These are phyloP conservation scores for Ephemerocybe angulata DNA, from an alignment of 768 basidiomycete genomes.

Conservation along the genomic window DNA sequence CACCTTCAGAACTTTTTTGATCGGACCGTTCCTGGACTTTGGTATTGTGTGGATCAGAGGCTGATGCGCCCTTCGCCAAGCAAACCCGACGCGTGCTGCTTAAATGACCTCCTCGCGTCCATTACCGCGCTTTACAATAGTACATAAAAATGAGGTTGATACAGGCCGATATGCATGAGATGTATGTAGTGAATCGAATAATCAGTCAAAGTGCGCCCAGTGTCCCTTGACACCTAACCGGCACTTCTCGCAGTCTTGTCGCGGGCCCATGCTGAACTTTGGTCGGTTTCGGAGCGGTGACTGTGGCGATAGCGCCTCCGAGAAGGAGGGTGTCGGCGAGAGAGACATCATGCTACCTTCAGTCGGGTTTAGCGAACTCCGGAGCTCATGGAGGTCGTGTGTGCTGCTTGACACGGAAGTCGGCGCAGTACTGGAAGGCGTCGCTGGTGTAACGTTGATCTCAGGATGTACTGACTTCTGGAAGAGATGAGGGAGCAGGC, in stretches of 20 bases:
- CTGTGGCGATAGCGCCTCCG: background rate
- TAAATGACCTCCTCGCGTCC: background rate
- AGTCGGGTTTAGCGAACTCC: background rate
- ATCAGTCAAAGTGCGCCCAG: slow-evolving; percentile 61
- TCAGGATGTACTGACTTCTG: background rate
- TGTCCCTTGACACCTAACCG: slow-evolving; percentile 64
- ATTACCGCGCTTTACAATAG: too few relatives aligned
- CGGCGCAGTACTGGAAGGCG: background rate
- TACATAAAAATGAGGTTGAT: background rate
- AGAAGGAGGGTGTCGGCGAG: slow-evolving; percentile 15
- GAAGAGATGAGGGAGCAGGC: background rate
- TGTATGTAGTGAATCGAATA: background rate
- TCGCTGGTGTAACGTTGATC: slow-evolving; percentile 2
- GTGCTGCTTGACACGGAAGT: background rate
- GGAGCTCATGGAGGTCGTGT: background rate
- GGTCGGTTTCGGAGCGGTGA: background rate
- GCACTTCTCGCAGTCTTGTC: slow-evolving; percentile 66
- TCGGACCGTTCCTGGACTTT: background rate
- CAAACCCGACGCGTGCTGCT: background rate
- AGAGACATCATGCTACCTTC: slow-evolving; percentile 16
- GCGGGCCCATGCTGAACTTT: slow-evolving; percentile 64
- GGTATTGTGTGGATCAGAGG: background rate
- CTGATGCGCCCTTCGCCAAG: background rate
- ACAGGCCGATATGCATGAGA: background rate
- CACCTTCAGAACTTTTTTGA: slow-evolving; percentile 9